A percentile compares a stretch with the other conserved stretches of the same genome.
Conservation (phyloP, 108 stramenopile species). For the Epithemia pelagica region DNA sequence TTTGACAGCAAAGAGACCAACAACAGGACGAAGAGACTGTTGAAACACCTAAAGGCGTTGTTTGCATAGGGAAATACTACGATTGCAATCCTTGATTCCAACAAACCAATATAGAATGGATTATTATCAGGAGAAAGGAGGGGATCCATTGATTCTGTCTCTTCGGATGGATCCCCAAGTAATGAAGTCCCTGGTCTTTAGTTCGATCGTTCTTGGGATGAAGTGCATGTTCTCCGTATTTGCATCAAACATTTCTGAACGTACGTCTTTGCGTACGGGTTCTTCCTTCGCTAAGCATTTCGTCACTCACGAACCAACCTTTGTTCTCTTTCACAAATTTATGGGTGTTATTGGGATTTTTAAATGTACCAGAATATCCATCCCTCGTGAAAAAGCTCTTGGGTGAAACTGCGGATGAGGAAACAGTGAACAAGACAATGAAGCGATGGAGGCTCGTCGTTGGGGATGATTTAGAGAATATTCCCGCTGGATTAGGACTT, state of each 20-base stretch:
- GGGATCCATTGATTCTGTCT: neutral
- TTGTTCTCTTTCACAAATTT: no score
- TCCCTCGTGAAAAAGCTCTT: neutral
- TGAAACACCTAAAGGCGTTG: no score
- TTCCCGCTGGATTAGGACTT: neutral
- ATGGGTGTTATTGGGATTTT: no score
- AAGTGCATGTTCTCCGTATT: neutral
- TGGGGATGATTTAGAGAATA: neutral
- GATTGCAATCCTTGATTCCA: no score
- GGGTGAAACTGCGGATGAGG: neutral
- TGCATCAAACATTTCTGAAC: neutral
- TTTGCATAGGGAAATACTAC: no score
- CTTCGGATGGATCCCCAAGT: constrained; percentile 1
- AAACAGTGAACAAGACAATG: neutral
- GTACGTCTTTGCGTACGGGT: neutral
- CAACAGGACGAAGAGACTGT: no score
- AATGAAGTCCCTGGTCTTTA: neutral
- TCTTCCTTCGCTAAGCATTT: no score
- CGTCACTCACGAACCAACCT: no score
- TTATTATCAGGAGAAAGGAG: neutral
- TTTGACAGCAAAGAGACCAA: no score
- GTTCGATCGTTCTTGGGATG: neutral
- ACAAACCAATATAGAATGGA: no score
- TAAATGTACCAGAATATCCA: neutral
- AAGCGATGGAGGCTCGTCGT: neutral